Percentiles rank a stretch among this genome's conserved stretches.
These are phyloP conservation scores for Hypomontagnella submonticulosa DNA, from an alignment of 495 filamentous ascomycete species.

Conservation along the genomic window DNA sequence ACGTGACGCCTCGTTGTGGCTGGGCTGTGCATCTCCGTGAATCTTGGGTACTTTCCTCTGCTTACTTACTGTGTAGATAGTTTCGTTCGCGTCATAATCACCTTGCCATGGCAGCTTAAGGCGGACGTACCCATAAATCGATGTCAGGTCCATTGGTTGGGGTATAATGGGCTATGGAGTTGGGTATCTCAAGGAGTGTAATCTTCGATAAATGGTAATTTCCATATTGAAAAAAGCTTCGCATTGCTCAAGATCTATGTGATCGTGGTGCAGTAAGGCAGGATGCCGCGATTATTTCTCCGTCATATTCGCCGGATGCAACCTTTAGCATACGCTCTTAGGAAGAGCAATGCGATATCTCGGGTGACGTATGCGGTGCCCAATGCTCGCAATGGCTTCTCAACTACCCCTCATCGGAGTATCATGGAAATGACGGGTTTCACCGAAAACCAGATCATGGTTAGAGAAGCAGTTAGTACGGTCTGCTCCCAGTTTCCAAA, in stretches of 20 bases:
- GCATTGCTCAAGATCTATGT: too few relatives aligned
- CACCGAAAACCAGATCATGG: constrained; percentile 74
- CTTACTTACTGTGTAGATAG: too few relatives aligned
- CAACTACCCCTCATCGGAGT: constrained; percentile 38
- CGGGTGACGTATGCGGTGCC: background rate
- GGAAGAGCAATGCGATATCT: background rate
- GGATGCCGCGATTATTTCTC: constrained; percentile 8
- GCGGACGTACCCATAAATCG: too few relatives aligned
- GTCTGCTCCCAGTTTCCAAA: constrained; percentile 73
- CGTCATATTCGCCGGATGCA: background rate
- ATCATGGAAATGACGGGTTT: constrained; percentile 81
- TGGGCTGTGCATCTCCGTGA: too few relatives aligned
- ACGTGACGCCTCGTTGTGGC: background rate
- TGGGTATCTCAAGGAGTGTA: too few relatives aligned
- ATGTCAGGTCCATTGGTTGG: too few relatives aligned
- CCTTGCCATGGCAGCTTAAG: too few relatives aligned
- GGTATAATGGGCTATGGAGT: too few relatives aligned
- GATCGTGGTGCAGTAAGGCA: background rate
- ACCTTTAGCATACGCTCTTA: background rate
- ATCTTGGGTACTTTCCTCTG: too few relatives aligned
- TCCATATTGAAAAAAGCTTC: too few relatives aligned
- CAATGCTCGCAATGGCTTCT: constrained; percentile 28
- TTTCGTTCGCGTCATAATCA: too few relatives aligned
- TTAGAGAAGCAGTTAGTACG: constrained; percentile 74
- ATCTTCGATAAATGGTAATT: too few relatives aligned